A percentile compares a stretch with the other conserved stretches of the same genome.
Conservation (phyloP, 1,284 basidiomycete genomes). For the Xanthoconium separans region DNA sequence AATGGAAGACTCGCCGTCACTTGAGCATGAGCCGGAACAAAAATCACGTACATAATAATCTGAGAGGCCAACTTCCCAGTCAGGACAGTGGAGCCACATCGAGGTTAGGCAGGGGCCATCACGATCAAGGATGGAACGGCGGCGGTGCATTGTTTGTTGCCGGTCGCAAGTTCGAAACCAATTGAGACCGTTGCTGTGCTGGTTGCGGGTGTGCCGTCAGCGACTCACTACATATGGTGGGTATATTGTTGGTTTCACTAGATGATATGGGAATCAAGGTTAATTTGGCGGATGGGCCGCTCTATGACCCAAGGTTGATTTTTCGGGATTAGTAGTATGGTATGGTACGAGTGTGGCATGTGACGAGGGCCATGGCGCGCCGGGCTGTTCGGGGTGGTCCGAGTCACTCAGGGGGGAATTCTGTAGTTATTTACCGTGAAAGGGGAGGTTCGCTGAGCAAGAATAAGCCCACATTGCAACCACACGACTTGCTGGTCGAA, state of each 20-base stretch:
- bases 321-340: background rate
- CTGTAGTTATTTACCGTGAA: background rate
- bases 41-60: slow-evolving; percentile 5
- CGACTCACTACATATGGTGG: slow-evolving; percentile 8
- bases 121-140: background rate
- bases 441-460: background rate
- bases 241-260: slow-evolving; percentile 16
- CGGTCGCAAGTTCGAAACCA: slow-evolving; percentile 3
- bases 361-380: background rate
- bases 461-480: background rate
- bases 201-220: slow-evolving; percentile 19
- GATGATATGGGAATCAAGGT: slow-evolving; percentile 21
- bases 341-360: background rate
- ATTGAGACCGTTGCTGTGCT: slow-evolving; percentile 12
- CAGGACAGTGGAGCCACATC: background rate
- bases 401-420: background rate
- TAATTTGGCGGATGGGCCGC: slow-evolving; percentile 23
- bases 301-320: slow-evolving; percentile 4
- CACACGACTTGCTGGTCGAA: slow-evolving; percentile 2
- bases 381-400: slow-evolving; percentile 1
- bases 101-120: background rate
- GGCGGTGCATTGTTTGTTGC: slow-evolving; percentile 7
- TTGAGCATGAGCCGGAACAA: background rate
- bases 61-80: background rate
- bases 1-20: background rate